These are phyloP conservation scores for Simplicillium aogashimaense DNA, from an alignment of 2,329 filamentous ascomycete species.

Conservation along the genomic window DNA sequence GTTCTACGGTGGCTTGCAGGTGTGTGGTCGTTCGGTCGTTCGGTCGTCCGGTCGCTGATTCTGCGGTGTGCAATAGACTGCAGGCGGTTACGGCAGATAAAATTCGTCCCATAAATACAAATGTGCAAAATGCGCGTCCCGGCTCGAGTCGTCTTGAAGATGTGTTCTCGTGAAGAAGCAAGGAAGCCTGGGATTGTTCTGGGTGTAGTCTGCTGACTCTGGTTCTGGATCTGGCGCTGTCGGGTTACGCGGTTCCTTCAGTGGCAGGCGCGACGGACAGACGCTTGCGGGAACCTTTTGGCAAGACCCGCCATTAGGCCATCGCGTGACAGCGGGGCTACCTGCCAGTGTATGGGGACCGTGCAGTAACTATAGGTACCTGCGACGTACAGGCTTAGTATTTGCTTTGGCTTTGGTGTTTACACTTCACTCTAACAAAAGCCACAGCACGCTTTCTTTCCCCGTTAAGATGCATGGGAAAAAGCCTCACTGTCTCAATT, in stretches of 20 bases:
- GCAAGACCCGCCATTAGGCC: not conserved
- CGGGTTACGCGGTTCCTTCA: conserved; percentile 17
- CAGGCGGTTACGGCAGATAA: no score
- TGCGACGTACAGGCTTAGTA: not conserved
- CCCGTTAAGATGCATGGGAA: no score
- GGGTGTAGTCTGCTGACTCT: not conserved
- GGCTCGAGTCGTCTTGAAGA: no score
- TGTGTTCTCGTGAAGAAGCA: no score
- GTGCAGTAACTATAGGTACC: conserved; percentile 1
- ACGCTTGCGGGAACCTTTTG: no score
- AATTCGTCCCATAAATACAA: no score
- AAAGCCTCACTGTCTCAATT: no score
- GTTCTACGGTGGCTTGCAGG: not conserved
- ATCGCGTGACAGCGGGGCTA: conserved; percentile 6
- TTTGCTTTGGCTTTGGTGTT: not conserved
- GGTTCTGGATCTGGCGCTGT: conserved; percentile 5
- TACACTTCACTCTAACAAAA: not conserved
- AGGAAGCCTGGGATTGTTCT: no score
- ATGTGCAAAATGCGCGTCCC: no score
- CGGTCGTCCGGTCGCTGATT: not conserved
- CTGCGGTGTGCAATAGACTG: no score
- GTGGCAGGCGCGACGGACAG: conserved; percentile 14
- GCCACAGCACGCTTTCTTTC: no score
- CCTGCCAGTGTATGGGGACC: not conserved
- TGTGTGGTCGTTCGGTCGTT: not conserved